Conservation (phyloP, 1,139 yeast species). For the Zygoascus hellenicus region DNA sequence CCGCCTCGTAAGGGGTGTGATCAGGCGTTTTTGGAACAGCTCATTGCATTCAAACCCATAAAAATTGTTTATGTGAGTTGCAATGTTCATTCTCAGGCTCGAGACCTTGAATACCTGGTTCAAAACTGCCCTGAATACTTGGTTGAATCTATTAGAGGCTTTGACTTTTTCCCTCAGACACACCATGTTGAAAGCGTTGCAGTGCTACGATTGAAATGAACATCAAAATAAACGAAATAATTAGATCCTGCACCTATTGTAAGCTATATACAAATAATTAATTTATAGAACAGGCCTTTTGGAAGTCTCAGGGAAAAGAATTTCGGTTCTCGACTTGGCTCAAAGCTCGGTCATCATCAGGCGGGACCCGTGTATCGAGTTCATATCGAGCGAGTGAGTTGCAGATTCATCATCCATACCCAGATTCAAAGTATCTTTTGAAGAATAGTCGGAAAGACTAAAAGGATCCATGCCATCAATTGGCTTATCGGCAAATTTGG, state of each 20-base stretch:
- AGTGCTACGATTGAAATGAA: constrained; percentile 43
- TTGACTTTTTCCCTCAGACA: constrained; percentile 97
- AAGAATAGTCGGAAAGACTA: constrained; percentile 5
- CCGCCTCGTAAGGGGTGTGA: constrained; percentile 99
- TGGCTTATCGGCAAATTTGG: constrained; percentile 18
- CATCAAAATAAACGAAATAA: background rate
- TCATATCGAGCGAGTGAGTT: background rate
- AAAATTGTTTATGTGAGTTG: constrained; percentile 90
- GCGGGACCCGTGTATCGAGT: background rate
- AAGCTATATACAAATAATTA: background rate
- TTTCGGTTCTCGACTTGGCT: background rate
- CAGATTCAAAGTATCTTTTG: constrained; percentile 6
- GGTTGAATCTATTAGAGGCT: constrained; percentile 82
- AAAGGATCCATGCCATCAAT: constrained; percentile 11
- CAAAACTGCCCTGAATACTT: constrained; percentile 43
- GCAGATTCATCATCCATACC: constrained; percentile 2
- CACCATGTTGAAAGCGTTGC: constrained; percentile 97
- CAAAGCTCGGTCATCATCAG: constrained; percentile 4
- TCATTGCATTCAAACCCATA: constrained; percentile 76
- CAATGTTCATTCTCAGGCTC: constrained; percentile 95
- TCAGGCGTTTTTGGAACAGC: constrained; percentile 74
- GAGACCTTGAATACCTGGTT: constrained; percentile 82
- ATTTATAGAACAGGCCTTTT: background rate
- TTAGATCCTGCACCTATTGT: too few species aligned
- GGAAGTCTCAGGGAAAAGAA: too few species aligned